These are phyloP conservation scores for Meyerozyma elateridarum DNA, from an alignment of 1,139 yeast genomes.

Conservation along the genomic window DNA sequence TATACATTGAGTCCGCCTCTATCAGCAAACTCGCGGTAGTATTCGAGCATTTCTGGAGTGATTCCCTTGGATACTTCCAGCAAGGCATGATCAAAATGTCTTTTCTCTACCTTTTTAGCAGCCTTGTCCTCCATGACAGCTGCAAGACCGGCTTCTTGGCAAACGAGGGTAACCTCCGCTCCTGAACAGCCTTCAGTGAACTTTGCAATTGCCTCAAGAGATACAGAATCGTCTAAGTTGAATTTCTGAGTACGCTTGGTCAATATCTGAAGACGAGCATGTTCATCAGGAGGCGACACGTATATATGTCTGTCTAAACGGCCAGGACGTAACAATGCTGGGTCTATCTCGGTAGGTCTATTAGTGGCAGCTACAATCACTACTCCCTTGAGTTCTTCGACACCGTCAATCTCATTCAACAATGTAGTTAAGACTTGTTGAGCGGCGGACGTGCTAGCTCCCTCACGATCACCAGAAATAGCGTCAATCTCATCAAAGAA, in stretches of 20 bases:
- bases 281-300: constrained; percentile 84
- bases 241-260: constrained; percentile 59
- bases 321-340: constrained; percentile 91
- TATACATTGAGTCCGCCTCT: constrained; percentile 32
- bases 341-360: constrained; percentile 86
- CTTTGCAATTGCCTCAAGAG: constrained; percentile 51
- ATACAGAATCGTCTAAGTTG: constrained; percentile 43
- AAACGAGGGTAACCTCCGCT: constrained; percentile 85
- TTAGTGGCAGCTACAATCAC: constrained; percentile 94
- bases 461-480: constrained; percentile 66
- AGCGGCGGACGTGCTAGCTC: constrained; percentile 60
- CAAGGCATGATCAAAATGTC: constrained; percentile 73
- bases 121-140: constrained; percentile 78
- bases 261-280: constrained; percentile 74
- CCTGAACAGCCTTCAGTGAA: constrained; percentile 90
- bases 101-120: constrained; percentile 47
- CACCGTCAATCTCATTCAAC: constrained; percentile 93
- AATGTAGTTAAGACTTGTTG: constrained; percentile 85
- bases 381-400: constrained; percentile 89
- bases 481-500: constrained; percentile 97
- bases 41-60: constrained; percentile 75
- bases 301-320: constrained; percentile 88
- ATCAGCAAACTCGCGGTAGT: constrained; percentile 64
- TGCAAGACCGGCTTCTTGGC: constrained; percentile 92
- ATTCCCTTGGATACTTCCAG: constrained; percentile 68